Percentiles rank a stretch among this genome's conserved stretches.
Evolutionary conservation across 208 protist genomes (phyloP).

Genomic region (Porcisia deanei): DNA sequence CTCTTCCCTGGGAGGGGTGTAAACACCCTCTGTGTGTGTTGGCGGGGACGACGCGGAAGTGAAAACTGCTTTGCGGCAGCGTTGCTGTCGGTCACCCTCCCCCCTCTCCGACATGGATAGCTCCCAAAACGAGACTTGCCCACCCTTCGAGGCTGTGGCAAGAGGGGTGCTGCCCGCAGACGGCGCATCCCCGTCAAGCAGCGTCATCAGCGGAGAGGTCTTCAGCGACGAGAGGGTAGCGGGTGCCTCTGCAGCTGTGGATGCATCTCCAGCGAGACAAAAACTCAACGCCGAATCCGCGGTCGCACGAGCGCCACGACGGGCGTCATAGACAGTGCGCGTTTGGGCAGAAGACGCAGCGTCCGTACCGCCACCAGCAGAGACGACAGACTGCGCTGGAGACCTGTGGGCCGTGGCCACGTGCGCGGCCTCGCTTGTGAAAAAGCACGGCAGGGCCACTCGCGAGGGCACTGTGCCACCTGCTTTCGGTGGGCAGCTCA

Average conservation of each 20-base stretch:
- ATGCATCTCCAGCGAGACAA: not conserved
- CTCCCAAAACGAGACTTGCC: not conserved
- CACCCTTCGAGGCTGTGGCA: not conserved
- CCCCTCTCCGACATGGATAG: not conserved
- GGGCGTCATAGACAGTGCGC: not conserved
- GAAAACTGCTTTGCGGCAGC: too few relatives aligned
- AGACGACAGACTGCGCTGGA: not conserved
- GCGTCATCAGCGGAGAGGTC: constrained; percentile 2
- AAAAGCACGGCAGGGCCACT: constrained; percentile 15
- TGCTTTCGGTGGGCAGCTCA: not conserved
- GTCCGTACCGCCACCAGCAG: not conserved
- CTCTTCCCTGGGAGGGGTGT: constrained; percentile 15
- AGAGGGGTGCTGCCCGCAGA: not conserved
- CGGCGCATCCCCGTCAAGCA: not conserved
- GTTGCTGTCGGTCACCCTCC: not conserved
- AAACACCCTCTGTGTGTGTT: not conserved
- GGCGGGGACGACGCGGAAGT: not conserved
- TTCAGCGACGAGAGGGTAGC: constrained; percentile 14
- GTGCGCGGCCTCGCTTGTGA: constrained; percentile 11
- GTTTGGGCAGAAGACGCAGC: not conserved
- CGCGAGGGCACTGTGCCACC: constrained; percentile 14
- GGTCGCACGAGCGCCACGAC: not conserved
- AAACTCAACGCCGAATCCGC: not conserved
- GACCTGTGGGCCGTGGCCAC: constrained; percentile 9
- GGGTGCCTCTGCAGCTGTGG: not conserved